Conservation (phyloP, 2,329 filamentous ascomycete genomes). For the Aschersonia sp. region DNA sequence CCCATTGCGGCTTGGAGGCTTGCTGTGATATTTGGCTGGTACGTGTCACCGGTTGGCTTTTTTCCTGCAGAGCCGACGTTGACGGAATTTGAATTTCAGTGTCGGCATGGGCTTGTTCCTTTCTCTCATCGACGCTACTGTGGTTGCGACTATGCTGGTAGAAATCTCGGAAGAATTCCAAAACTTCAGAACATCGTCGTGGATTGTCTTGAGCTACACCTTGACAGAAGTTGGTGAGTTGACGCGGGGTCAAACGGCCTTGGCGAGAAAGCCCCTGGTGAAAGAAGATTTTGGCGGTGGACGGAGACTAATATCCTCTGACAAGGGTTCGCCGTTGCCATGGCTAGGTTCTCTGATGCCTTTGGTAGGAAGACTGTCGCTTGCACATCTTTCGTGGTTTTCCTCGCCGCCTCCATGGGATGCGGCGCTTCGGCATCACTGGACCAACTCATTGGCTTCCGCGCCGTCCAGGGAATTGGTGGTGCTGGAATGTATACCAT, state of each 20-base stretch:
- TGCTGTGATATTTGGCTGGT: conserved; percentile 6
- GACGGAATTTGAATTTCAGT: conserved; percentile 13
- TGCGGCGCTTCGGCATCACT: conserved; percentile 24
- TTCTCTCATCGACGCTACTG: conserved; percentile 41
- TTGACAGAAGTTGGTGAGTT: conserved; percentile 37
- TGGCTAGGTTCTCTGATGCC: conserved; percentile 37
- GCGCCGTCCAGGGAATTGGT: conserved; percentile 35
- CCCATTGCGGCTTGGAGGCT: conserved; percentile 7
- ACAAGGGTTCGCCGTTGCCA: conserved; percentile 28
- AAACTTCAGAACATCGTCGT: conserved; percentile 29
- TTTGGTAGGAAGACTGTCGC: conserved; percentile 37
- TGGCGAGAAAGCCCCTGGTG: background rate
- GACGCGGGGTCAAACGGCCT: background rate
- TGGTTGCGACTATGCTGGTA: conserved; percentile 42
- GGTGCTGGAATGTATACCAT: conserved; percentile 32
- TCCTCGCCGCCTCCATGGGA: conserved; percentile 40
- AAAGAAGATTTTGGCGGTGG: background rate
- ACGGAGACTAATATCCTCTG: background rate
- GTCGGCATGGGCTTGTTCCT: conserved; percentile 38
- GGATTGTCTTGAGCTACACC: conserved; percentile 41
- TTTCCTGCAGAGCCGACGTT: too few species aligned
- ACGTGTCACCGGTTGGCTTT: background rate
- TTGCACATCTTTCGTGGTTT: conserved; percentile 34
- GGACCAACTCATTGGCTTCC: conserved; percentile 31
- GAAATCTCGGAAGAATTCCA: conserved; percentile 38